A percentile compares a stretch with the other conserved stretches of the same genome.
phyloP scores from a whole-genome alignment of 2,329 filamentous ascomycete genomes.

The Diaporthe sp. region DNA sequence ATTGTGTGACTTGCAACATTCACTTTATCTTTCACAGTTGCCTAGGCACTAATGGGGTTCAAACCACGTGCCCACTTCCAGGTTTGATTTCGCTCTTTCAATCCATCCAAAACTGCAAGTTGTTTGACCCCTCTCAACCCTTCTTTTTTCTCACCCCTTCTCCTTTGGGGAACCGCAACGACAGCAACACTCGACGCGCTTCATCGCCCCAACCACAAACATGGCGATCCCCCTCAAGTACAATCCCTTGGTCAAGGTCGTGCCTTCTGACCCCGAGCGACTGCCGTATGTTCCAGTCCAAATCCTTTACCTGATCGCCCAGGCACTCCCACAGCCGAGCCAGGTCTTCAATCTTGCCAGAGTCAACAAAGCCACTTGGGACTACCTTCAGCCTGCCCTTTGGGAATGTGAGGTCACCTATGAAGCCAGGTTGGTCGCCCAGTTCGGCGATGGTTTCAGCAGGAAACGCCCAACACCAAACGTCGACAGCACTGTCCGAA shows the following conservation, averaged over 20 bases:
- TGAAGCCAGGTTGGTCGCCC: background rate
- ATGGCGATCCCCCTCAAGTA: background rate
- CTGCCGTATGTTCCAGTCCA: background rate
- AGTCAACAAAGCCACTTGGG: background rate
- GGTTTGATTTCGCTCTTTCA: background rate
- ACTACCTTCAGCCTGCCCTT: background rate
- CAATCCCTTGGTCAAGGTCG: background rate
- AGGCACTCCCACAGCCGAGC: background rate
- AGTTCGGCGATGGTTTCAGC: background rate
- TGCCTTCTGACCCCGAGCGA: background rate
- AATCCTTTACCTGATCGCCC: background rate
- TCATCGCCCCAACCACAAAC: background rate
- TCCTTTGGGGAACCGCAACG: background rate
- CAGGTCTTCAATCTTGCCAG: background rate
- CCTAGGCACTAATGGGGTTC: background rate
- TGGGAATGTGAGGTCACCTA: background rate
- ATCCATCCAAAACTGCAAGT: background rate
- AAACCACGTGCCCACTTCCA: background rate
- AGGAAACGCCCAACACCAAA: background rate
- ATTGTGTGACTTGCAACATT: background rate
- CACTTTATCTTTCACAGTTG: background rate
- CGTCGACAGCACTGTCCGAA: background rate
- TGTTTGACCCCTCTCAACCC: background rate
- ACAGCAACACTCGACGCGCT: background rate
- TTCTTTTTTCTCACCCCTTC: no score